Evolutionary conservation across 2,329 filamentous ascomycete genomes (phyloP).

Genomic region (Pestalotiopsis sp.): DNA sequence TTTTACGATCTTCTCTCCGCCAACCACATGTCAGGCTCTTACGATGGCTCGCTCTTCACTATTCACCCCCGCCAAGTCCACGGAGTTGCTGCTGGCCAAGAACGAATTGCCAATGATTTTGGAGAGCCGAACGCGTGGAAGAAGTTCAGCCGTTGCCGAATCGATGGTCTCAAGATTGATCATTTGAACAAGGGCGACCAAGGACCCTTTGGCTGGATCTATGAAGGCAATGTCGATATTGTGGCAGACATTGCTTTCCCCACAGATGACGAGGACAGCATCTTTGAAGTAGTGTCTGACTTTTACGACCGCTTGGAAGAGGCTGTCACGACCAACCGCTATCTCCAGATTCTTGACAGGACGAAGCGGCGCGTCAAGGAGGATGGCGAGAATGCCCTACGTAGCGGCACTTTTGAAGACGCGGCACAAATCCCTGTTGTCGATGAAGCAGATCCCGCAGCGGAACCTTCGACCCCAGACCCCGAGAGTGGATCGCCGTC

Average conservation of each 20-base stretch:
- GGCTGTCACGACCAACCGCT: slow-evolving; percentile 79
- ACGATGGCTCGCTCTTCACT: slow-evolving; percentile 93
- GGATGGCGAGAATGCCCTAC: slow-evolving; percentile 22
- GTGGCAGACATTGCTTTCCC: slow-evolving; percentile 96
- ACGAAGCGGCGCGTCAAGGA: slow-evolving; percentile 31
- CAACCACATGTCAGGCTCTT: slow-evolving; percentile 94
- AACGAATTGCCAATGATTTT: slow-evolving; percentile 57
- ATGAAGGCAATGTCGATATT: slow-evolving; percentile 95
- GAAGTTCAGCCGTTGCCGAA: slow-evolving; percentile 89
- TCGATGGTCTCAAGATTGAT: slow-evolving; percentile 92
- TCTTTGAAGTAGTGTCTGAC: slow-evolving; percentile 94
- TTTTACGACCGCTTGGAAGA: slow-evolving; percentile 97
- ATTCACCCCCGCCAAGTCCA: slow-evolving; percentile 94
- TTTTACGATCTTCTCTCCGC: slow-evolving; percentile 97
- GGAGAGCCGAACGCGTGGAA: slow-evolving; percentile 81
- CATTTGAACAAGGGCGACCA: slow-evolving; percentile 92
- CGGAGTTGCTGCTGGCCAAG: slow-evolving; percentile 68
- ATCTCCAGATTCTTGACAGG: slow-evolving; percentile 60
- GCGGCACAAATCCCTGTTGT: slow-evolving; percentile 9
- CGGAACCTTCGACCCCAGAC: slow-evolving; percentile 9
- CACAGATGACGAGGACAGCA: slow-evolving; percentile 81
- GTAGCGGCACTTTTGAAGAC: slow-evolving; percentile 14
- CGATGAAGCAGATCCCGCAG: slow-evolving; percentile 17
- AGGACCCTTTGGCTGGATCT: slow-evolving; percentile 96
- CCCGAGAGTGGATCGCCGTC: not conserved